A percentile compares a stretch with the other conserved stretches of the same genome.
Evolutionary conservation across 1,284 basidiomycete genomes (phyloP).

Genomic region (Cutaneotrichosporon sp.): DNA sequence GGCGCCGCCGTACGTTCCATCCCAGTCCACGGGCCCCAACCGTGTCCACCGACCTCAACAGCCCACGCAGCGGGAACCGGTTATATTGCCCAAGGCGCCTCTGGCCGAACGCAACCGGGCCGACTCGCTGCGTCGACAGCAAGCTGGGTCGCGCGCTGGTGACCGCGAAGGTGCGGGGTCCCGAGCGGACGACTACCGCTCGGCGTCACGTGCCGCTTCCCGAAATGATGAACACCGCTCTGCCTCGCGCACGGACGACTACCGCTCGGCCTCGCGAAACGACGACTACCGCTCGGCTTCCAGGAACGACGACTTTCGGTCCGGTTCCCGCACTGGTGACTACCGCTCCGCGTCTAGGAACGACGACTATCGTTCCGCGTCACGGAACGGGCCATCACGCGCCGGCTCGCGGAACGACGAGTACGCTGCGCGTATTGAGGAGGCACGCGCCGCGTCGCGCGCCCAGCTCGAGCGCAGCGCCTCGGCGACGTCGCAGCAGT

Average conservation of each 20-base stretch:
- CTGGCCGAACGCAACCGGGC: slow-evolving; percentile 13
- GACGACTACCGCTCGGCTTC: slow-evolving; percentile 8
- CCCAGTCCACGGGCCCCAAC: slow-evolving; percentile 2
- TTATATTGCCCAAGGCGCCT: slow-evolving; percentile 24
- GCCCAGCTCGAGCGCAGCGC: slow-evolving; percentile 7
- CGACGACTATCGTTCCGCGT: slow-evolving; percentile 4
- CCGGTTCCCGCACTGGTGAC: not conserved
- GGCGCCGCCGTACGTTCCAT: too few relatives aligned
- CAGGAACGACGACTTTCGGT: slow-evolving; percentile 1
- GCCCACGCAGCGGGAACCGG: slow-evolving; percentile 11
- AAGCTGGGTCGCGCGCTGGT: not conserved
- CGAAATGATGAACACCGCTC: not conserved
- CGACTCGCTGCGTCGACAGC: not conserved
- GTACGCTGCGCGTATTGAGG: not conserved
- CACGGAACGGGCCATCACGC: slow-evolving; percentile 3
- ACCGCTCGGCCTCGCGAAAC: slow-evolving; percentile 1
- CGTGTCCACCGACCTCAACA: not conserved
- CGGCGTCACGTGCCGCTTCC: not conserved
- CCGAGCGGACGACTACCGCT: slow-evolving; percentile 4
- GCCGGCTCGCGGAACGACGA: slow-evolving; percentile 2
- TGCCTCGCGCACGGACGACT: slow-evolving; percentile 5
- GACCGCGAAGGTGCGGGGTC: not conserved
- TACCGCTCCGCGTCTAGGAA: slow-evolving; percentile 2
- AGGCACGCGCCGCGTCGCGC: not conserved
- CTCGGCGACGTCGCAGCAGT: slow-evolving; percentile 5